Base-by-base conservation (phyloP, 768 basidiomycete species). In the Mycena chlorophos region DNA sequence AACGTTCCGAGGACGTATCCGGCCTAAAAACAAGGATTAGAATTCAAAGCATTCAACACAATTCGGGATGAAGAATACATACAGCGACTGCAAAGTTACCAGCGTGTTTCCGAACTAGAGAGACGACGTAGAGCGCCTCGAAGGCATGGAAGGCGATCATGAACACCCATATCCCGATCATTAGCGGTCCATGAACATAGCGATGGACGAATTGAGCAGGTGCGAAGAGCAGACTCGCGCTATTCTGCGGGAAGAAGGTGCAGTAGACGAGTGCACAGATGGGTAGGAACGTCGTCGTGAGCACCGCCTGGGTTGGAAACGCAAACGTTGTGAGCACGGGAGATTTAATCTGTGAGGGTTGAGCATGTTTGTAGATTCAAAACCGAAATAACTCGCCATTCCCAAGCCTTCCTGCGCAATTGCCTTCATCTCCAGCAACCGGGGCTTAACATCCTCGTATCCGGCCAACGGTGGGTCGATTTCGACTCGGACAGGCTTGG, bases 391-490 rank as follows among this genome's bases (percentile, higher is more conserved):
- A 69, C 83, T 23, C 53, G 87, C 89, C 87, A 89, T 90, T 25
- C 91, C 90, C 10, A 93, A 78, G 1, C 83, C 79, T 65, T 89
- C 89, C 65, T 92, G 88, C 0, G 91, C 88, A 23, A 88, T 76
- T 0, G 84, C 84, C 65, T 90, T 91, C 91, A 92, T 93, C 52
- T 82, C 76, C 20, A 92, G 71, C 22, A 93, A 68, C 8, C 91
- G 82, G 2, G 89, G 88, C 65, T 91, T 91, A 23, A 93, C 89
- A 30, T 91, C 90, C 1, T 89, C 87, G 64, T 92, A 92, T 0
- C 86, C 84, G 3, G 73, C 62, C 27, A 94, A 73, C 2, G 87
- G 89, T 0, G 91, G 91, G 20, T 88, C 82, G 45, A 94, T 84
- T 4, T 73, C 68, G 19, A 93, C 78, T 3, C 65, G 68, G 0